Conservation (phyloP, 163 green algal species). For the Botryococcus braunii region DNA sequence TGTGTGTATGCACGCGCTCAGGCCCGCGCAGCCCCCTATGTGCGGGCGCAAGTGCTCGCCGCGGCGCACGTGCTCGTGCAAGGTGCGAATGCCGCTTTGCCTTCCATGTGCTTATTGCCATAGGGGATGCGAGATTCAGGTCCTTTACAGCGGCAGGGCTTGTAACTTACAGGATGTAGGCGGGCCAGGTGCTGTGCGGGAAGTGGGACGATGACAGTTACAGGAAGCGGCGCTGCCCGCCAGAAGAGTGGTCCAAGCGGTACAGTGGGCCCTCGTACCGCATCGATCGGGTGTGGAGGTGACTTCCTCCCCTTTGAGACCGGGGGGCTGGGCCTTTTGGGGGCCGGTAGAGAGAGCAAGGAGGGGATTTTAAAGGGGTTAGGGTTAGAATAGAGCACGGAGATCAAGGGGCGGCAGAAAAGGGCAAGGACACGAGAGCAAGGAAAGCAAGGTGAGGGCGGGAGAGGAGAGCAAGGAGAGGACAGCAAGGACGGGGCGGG, state of each 20-base stretch:
- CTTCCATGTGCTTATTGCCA: neutral
- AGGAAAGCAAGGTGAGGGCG: too few relatives aligned
- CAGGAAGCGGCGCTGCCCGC: constrained; percentile 46
- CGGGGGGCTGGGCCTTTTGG: too few relatives aligned
- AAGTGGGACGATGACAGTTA: constrained; percentile 75
- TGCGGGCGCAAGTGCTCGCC: too few relatives aligned
- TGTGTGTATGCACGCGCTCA: neutral
- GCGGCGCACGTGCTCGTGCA: neutral
- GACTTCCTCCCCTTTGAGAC: too few relatives aligned
- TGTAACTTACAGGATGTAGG: neutral
- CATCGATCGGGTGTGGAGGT: constrained; percentile 59
- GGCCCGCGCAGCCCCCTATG: too few relatives aligned
- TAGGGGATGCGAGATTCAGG: neutral
- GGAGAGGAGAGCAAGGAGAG: too few relatives aligned
- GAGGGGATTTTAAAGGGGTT: too few relatives aligned
- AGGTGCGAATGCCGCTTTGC: neutral
- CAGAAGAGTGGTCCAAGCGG: constrained; percentile 56
- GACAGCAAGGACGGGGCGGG: too few relatives aligned
- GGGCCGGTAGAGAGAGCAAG: too few relatives aligned
- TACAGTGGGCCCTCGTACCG: constrained; percentile 66
- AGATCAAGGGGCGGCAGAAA: too few relatives aligned
- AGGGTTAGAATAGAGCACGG: too few relatives aligned
- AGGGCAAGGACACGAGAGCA: too few relatives aligned
- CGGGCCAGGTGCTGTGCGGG: constrained; percentile 64
- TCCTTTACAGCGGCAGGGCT: neutral